phyloP scores from a whole-genome alignment of 2,329 filamentous ascomycete genomes.

The Colletotrichum liaoningense region DNA sequence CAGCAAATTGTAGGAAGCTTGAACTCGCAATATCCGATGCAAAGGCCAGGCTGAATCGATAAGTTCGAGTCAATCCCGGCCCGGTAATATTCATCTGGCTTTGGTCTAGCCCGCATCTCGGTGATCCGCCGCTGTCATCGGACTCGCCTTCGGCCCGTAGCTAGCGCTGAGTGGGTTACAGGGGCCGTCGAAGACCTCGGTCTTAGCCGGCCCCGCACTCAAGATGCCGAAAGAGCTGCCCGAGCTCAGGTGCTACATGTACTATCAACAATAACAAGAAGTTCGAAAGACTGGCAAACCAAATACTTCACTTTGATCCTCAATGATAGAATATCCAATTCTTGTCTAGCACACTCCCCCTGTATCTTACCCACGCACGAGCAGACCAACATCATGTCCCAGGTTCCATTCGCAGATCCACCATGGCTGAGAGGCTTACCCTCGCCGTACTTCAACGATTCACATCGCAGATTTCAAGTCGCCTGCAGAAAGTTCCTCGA shows the following conservation, averaged over 20 bases:
- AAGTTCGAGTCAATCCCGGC: not conserved
- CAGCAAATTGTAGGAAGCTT: not conserved
- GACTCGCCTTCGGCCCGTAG: not conserved
- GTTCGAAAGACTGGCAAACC: not conserved
- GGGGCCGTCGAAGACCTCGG: not conserved
- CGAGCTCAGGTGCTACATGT: not conserved
- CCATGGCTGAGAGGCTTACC: not conserved
- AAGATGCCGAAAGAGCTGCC: too few relatives aligned
- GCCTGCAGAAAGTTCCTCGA: not conserved
- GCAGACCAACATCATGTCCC: not conserved
- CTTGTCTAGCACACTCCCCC: too few relatives aligned
- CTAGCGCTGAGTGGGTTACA: not conserved
- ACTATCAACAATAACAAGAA: not conserved
- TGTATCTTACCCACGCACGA: too few relatives aligned
- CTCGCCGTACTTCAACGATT: not conserved
- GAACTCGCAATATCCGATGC: not conserved
- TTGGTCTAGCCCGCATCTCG: not conserved
- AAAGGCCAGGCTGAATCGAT: not conserved
- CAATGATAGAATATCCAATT: too few relatives aligned
- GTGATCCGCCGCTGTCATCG: not conserved
- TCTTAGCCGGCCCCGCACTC: not conserved
- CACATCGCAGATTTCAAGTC: not conserved
- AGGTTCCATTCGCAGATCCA: not conserved
- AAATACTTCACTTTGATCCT: not conserved
- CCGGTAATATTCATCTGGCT: not conserved